Evolutionary conservation across 306 rosid genomes (phyloP), one percentile per base, ranked within the genome.

Genomic region (Chamaecrista fasciculata): DNA sequence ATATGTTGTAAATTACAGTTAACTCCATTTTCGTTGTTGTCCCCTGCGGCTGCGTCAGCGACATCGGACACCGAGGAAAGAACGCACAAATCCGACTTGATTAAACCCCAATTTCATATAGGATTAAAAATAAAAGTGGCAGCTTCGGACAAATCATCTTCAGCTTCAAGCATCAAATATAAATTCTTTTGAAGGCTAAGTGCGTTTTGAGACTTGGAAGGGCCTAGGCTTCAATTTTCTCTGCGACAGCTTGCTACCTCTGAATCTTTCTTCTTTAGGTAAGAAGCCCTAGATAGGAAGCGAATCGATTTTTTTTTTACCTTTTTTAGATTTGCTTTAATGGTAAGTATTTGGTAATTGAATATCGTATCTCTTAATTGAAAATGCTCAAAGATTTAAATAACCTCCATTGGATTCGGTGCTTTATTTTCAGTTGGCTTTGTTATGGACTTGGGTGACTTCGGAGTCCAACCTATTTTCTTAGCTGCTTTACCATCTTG

Each of bases 341-440:
- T 49, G 64, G 64, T 47, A 57, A 50, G 23, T 36, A 48, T 37
- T 53, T 58, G 29, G 31, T 18, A 8, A 52, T 71, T 75, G 42
- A 67, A 77, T 84, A 71, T 15, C 18, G 46, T 47, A n/a, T 48
- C 70, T 71, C 47, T 28, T 68, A n/a, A 8, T 42, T 10, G 39
- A 57, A 40, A 37, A 40, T 73, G 50, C 44, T 8, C 62, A 39
- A 26, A 50, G 24, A 26, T 44, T 1, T 52, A 7, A 53, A n/a
- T 55, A 71, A 36, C 23, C 1, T 12, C 55, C 31, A 68, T 74
- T 40, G 40, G 37, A 21, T 59, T 71, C 25, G 42, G 25, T 29
- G 75, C 68, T 25, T 67, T 31, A 12, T 61, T 36, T 69, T 72
- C 69, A 74, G 77, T 72, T 46, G 59, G 28, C 68, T 11, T 64